Evolutionary conservation across 352 stramenopile species (phyloP), one percentile per base, ranked within the genome.

Genomic region (Phytophthora pisi): DNA sequence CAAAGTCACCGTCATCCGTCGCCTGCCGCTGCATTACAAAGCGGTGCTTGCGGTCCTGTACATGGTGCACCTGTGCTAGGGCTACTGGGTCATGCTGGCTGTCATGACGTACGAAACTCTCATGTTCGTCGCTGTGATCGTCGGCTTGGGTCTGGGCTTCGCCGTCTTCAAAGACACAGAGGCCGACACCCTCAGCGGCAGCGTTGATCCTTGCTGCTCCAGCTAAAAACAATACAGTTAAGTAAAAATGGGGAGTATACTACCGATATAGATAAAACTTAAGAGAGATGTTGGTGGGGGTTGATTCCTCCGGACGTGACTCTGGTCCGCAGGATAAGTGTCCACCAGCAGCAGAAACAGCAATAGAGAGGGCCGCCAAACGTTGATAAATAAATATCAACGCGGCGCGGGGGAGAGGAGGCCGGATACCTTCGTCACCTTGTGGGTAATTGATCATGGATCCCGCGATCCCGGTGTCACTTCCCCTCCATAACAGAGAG

Each of bases 381-480:
- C 15, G 13, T 45, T 45, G 20, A 51, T 6, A 30, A 30, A 30
- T 7, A 30, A 2, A 15, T 38, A 38, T 38, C n/a, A 42, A 53
- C 52, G 36, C 13, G n/a, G 54, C 54, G 36, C 57, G 43, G 45
- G 45, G 56, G 62, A 74, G 54, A 64, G 57, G 73, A 72, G 68
- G 64, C 54, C 62, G 51, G 78, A 83, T 89, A 91, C 83, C 81
- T 89, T 91, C 81, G 70, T 81, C 81, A 82, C 81, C 82, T 89
- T 88, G 66, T 78, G 70, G 74, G 59, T 74, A 77, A 75, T 54
- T 76, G 79, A 91, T 92, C 83, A 89, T 88, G 81, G 79, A 84
- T 92, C 83, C 83, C 83, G 74, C 42, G 81, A 92, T 84, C 83
- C 81, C 83, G 81, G 81, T 88, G 83, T 83, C 81, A 62, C 68